These are phyloP conservation scores for Ascochyta rabiei DNA, from an alignment of 2,329 filamentous ascomycete species.

Conservation along the genomic window DNA sequence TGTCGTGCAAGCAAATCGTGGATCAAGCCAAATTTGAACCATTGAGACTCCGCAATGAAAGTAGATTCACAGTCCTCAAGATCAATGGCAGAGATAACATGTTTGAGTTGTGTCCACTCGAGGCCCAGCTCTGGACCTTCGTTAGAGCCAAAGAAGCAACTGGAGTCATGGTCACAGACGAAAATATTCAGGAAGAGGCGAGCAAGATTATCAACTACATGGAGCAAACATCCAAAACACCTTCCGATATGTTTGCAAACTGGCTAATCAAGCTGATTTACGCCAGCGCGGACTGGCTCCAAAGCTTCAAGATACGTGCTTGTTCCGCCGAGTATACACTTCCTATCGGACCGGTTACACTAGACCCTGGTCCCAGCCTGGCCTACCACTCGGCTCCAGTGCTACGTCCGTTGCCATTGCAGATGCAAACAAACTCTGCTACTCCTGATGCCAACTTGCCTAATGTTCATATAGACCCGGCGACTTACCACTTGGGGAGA, in stretches of 20 bases:
- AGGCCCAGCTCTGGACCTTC: conserved; percentile 26
- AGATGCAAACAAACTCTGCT: background rate
- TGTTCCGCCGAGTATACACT: background rate
- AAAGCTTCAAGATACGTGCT: conserved; percentile 5
- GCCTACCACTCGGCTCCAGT: conserved; percentile 1
- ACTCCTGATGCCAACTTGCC: background rate
- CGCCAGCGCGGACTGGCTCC: conserved; percentile 9
- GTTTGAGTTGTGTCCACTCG: conserved; percentile 34
- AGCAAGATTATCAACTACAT: conserved; percentile 30
- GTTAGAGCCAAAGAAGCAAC: conserved; percentile 15
- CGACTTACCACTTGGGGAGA: conserved; percentile 1
- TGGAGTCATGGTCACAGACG: conserved; percentile 7
- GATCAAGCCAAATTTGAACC: conserved; percentile 30
- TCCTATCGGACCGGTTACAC: background rate
- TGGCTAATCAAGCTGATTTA: conserved; percentile 29
- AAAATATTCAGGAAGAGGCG: conserved; percentile 28
- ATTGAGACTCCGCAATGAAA: conserved; percentile 23
- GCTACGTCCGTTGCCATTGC: conserved; percentile 1
- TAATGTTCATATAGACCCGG: conserved; percentile 8
- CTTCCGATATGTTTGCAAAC: conserved; percentile 32
- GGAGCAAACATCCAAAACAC: conserved; percentile 26
- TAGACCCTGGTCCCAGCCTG: background rate
- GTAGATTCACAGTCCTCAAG: conserved; percentile 3
- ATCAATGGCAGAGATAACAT: conserved; percentile 19
- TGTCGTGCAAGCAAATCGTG: conserved; percentile 27